Conservation (phyloP, 257 asterid genomes). For the Solanum corneliomulleri region DNA sequence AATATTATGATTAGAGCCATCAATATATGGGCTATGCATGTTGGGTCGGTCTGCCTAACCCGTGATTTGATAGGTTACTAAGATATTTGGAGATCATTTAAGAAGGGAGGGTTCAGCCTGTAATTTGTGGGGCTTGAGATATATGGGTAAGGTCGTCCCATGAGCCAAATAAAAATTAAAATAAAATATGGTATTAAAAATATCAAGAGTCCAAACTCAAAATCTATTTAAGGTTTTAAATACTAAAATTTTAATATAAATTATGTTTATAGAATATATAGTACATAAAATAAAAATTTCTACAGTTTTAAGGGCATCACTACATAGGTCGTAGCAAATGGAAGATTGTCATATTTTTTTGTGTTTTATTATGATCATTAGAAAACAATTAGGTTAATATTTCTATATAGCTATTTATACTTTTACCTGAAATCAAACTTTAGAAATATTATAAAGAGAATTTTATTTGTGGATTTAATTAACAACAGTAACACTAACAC, state of each 20-base stretch:
- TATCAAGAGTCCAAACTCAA: neutral
- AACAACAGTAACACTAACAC: neutral
- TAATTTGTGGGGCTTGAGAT: neutral
- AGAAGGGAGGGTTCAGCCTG: too few species aligned
- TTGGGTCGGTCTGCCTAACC: rapidly evolving
- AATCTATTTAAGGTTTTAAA: neutral
- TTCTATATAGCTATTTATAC: too few species aligned
- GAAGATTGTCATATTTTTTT: neutral
- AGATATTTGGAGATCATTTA: neutral
- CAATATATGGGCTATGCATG: neutral
- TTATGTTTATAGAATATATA: too few species aligned
- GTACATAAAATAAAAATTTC: too few species aligned
- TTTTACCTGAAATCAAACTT: neutral
- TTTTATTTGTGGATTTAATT: too few species aligned
- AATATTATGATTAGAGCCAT: neutral
- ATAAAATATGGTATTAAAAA: neutral
- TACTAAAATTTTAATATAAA: too few species aligned
- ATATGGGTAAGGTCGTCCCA: neutral
- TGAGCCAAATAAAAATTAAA: too few species aligned
- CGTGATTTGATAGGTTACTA: neutral
- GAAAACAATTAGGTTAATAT: too few species aligned
- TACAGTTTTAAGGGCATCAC: neutral
- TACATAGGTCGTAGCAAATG: neutral
- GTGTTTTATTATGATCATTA: neutral
- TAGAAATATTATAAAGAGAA: neutral